Percentiles rank a stretch among this genome's conserved stretches.
phyloP scores from a whole-genome alignment of 345 rosid genomes.

The Toxicodendron radicans region DNA sequence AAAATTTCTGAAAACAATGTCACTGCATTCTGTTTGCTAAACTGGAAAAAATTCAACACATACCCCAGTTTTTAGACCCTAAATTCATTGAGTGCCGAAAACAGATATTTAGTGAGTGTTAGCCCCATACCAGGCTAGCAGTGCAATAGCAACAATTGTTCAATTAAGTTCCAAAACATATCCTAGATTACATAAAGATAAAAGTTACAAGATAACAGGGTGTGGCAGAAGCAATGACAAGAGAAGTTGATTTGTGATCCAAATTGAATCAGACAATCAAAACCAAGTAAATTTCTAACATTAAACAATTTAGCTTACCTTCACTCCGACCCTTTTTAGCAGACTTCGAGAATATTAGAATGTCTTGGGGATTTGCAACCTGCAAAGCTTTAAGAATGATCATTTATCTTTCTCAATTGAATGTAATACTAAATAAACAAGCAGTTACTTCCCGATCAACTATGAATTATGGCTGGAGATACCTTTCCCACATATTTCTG shows the following conservation, averaged over 20 bases:
- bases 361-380: slow-evolving; percentile 99
- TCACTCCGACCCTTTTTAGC: slow-evolving; percentile 59
- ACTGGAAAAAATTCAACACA: background rate
- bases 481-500: slow-evolving; percentile 99
- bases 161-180: background rate
- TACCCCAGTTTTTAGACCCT: background rate
- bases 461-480: slow-evolving; percentile 21
- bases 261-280: slow-evolving; percentile 7
- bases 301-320: slow-evolving; percentile 38
- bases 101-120: background rate
- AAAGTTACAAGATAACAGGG: background rate
- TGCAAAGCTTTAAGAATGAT: slow-evolving; percentile 28
- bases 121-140: background rate
- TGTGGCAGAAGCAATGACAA: background rate
- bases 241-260: background rate
- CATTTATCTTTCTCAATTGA: slow-evolving; percentile 2
- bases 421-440: slow-evolving; percentile 14
- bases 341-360: slow-evolving; percentile 92
- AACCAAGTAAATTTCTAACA: background rate
- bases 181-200: background rate
- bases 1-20: background rate
- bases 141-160: background rate
- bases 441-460: slow-evolving; percentile 8
- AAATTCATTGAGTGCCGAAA: background rate
- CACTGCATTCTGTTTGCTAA: background rate